Conservation (phyloP, 2,329 filamentous ascomycete species). For the Parasarocladium wereldwijsianum region DNA sequence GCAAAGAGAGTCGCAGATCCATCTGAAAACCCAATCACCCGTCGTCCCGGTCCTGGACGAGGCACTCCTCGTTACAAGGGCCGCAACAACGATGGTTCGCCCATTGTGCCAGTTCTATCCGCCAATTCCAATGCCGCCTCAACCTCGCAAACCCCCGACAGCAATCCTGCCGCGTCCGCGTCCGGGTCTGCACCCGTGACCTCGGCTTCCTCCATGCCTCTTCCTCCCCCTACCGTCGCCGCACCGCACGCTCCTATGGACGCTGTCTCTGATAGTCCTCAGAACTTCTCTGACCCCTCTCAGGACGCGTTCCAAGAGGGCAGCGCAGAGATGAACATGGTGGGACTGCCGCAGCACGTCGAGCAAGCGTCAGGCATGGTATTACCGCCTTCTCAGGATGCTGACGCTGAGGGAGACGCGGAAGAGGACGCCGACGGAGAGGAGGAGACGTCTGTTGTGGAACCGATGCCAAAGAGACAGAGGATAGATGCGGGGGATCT, state of each 20-base stretch:
- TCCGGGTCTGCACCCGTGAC: background rate
- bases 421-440: constrained; percentile 13
- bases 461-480: constrained; percentile 25
- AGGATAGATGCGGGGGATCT: constrained; percentile 19
- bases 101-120: no score
- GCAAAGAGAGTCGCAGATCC: constrained; percentile 34
- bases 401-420: constrained; percentile 11
- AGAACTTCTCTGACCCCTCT: background rate
- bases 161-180: background rate
- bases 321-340: background rate
- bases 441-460: constrained; percentile 5
- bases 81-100: constrained; percentile 5
- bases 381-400: constrained; percentile 2
- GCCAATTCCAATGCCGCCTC: background rate
- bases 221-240: background rate
- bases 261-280: background rate
- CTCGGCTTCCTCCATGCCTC: background rate
- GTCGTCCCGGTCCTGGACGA: constrained; percentile 42
- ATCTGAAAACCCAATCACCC: constrained; percentile 42
- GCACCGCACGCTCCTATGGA: constrained; percentile 3
- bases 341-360: background rate
- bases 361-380: background rate
- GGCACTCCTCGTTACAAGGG: constrained; percentile 40
- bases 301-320: background rate
- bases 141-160: background rate